These are phyloP conservation scores for Termitomyces sp. DNA, from an alignment of 768 basidiomycete genomes.

Conservation along the genomic window DNA sequence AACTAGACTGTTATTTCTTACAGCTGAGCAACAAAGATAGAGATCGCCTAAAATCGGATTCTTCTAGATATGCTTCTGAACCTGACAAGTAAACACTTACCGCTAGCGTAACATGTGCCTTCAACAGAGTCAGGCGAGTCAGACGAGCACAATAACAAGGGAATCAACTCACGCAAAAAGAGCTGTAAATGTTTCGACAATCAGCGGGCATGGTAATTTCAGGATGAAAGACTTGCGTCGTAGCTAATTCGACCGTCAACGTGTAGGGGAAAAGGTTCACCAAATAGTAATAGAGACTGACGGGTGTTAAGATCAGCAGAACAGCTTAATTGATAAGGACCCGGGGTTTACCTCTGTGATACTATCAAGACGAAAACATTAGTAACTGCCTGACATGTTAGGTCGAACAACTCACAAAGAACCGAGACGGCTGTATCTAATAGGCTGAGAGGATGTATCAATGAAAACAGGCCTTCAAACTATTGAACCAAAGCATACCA, in stretches of 20 bases:
- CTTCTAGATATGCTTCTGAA: background rate
- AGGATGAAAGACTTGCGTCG: constrained; percentile 5
- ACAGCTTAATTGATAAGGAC: background rate
- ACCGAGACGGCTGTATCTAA: constrained; percentile 11
- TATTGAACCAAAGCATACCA: background rate
- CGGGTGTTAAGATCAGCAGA: background rate
- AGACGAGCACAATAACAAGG: background rate
- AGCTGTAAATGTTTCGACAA: background rate
- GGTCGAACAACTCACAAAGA: constrained; percentile 4
- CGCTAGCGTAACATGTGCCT: constrained; percentile 12
- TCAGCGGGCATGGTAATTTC: background rate
- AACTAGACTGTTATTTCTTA: background rate
- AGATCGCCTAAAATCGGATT: background rate
- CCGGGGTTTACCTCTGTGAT: constrained; percentile 11
- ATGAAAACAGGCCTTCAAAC: background rate
- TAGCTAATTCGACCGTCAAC: constrained; percentile 9
- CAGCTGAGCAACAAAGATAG: constrained; percentile 12
- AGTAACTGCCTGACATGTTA: background rate
- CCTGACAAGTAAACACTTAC: background rate
- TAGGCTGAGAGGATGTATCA: background rate
- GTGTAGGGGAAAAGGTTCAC: constrained; percentile 15
- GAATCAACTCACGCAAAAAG: constrained; percentile 8
- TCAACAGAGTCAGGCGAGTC: background rate
- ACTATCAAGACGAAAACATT: constrained; percentile 1
- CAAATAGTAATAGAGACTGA: constrained; percentile 14